Percentiles rank a stretch among this genome's conserved stretches.
These are phyloP conservation scores for Pisolithus marmoratus DNA, from an alignment of 768 basidiomycete genomes.

Conservation along the genomic window DNA sequence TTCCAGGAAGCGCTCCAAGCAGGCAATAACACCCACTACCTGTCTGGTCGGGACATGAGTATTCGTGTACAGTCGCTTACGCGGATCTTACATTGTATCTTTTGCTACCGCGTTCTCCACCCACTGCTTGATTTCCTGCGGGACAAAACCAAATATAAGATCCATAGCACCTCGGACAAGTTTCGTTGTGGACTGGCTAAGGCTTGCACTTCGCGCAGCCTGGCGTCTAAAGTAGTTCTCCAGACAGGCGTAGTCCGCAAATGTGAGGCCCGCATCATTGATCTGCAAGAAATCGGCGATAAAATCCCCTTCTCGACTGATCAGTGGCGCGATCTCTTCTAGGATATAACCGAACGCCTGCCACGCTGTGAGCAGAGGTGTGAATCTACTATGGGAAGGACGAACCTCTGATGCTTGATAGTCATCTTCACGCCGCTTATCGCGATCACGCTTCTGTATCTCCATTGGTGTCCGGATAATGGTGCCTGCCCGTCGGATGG, in stretches of 20 bases:
- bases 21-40: constrained; percentile 75
- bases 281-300: constrained; percentile 90
- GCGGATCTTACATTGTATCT: constrained; percentile 62
- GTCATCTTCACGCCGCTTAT: constrained; percentile 50
- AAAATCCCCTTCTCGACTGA: constrained; percentile 85
- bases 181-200: constrained; percentile 68
- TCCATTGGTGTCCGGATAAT: constrained; percentile 78
- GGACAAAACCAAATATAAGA: constrained; percentile 90
- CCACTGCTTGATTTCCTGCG: constrained; percentile 78
- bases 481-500: constrained; percentile 79
- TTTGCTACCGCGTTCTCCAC: constrained; percentile 70
- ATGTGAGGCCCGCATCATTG: constrained; percentile 82
- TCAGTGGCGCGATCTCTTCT: constrained; percentile 65
- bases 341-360: constrained; percentile 74
- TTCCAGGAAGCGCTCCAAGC: constrained; percentile 66
- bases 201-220: constrained; percentile 65
- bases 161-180: constrained; percentile 88
- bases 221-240: constrained; percentile 94
- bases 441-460: constrained; percentile 35
- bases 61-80: constrained; percentile 1
- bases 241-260: constrained; percentile 91
- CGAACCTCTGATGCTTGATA: constrained; percentile 68
- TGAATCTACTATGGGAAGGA: neutral
- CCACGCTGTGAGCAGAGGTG: neutral
- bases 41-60: constrained; percentile 47